These are phyloP conservation scores for Ganoderma boninense DNA, from an alignment of 1,284 basidiomycete species.

Conservation along the genomic window DNA sequence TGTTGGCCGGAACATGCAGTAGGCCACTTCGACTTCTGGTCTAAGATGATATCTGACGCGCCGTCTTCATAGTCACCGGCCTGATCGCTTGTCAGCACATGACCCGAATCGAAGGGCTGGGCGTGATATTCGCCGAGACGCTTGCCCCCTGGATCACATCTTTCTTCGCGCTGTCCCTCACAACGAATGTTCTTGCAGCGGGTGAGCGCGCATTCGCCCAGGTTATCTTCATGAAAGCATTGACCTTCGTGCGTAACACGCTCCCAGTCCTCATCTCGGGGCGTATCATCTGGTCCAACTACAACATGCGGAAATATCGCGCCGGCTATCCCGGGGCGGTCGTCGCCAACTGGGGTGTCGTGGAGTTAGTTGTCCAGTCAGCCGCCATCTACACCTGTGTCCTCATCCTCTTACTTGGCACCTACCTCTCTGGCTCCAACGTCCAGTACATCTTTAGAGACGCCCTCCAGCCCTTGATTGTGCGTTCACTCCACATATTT, in stretches of 20 bases:
- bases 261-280: conserved; percentile 17
- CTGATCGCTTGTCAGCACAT: too few species aligned
- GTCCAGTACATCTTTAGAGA: conserved; percentile 29
- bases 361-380: conserved; percentile 31
- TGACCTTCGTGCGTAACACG: not conserved
- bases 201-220: conserved; percentile 1
- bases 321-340: not conserved
- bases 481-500: not conserved
- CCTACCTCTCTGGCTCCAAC: conserved; percentile 28
- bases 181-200: conserved; percentile 23
- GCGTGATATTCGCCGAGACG: conserved; percentile 12
- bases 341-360: conserved; percentile 21
- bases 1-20: too few species aligned
- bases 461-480: conserved; percentile 29
- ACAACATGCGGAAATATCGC: conserved; percentile 11
- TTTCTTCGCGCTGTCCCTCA: conserved; percentile 23
- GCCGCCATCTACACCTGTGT: conserved; percentile 30
- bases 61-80: too few species aligned
- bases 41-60: too few species aligned
- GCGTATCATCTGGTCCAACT: conserved; percentile 22
- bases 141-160: conserved; percentile 21
- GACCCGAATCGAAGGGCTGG: conserved; percentile 8
- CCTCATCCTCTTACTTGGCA: conserved; percentile 25
- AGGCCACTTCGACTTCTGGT: too few species aligned
- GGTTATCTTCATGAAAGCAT: not conserved